Evolutionary conservation across 179 eudicot species (phyloP), one percentile per base, ranked within the genome.

Genomic region (Silene vulgaris): DNA sequence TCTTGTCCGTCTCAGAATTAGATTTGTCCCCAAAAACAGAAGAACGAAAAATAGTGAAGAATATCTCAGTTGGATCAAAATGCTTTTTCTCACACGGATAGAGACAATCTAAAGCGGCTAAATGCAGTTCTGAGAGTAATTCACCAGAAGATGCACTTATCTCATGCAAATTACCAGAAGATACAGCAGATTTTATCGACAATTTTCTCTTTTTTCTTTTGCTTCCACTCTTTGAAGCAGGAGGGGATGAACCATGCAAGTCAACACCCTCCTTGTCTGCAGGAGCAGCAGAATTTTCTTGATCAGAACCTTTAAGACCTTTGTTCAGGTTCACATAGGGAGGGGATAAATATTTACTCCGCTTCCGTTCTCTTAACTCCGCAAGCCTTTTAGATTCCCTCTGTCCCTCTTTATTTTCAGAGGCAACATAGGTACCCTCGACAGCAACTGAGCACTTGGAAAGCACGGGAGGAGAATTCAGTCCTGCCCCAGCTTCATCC

Each of bases 41-140:
- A 35, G 75, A 78, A 77, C 98, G 85, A 74, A 89, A 92, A 40
- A 81, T 78, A 74, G 80, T 59, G 63, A 88, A 85, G 74, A 88
- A 89, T 14, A 71, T 48, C 72, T 78, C 80, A 23, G 80, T 73
- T 1, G 84, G 75, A 82, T 84, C 89, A 72, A 87, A 85, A 17
- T 72, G 35, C 37, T 71, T 78, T 65, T 84, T 80, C 74, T 67
- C 74, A 62, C 57, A 62, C 63, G 88, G 78, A 79, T 80, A 84
- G 17, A 74, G 74, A 79, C 87, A 75, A 75, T 85, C 81, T 17
- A 79, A 43, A 72, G 85, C 80, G 0, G 79, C 85, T 64, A 77
- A 68, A 75, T 52, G 85, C 26, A 86, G 72, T 77, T 79, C 80
- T 26, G 76, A 83, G 78, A 86, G 81, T 76, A 86, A 80, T 70